Conservation (phyloP, 176 grass and related monocot species). For the Saccharum officinarum region DNA sequence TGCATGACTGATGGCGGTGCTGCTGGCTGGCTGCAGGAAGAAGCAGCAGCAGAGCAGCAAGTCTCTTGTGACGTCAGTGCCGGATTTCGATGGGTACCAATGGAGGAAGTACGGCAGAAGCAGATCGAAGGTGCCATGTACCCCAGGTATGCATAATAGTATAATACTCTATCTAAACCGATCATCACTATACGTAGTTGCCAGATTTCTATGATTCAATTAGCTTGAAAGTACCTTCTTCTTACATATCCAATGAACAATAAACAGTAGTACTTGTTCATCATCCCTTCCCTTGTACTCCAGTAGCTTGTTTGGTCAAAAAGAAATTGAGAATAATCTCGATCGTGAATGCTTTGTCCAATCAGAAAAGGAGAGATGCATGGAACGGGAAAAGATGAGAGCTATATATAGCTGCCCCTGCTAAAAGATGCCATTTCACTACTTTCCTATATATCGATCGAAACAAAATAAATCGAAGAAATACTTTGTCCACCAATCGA, state of each 20-base stretch:
- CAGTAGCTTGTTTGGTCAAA: neutral
- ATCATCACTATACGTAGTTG: no score
- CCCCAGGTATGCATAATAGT: neutral
- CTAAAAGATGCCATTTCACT: neutral
- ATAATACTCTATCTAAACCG: neutral
- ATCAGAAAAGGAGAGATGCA: neutral
- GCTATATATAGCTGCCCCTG: no score
- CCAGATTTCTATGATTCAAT: no score
- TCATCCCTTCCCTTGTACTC: no score
- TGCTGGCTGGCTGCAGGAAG: neutral
- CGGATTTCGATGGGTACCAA: conserved; percentile 50
- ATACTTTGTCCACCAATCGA: neutral
- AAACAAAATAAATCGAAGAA: neutral
- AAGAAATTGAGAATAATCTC: neutral
- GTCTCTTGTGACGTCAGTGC: conserved; percentile 19
- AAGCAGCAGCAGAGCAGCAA: neutral
- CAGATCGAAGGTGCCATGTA: conserved; percentile 41
- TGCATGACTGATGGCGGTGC: neutral
- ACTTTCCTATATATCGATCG: neutral
- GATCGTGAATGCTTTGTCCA: neutral
- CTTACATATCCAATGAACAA: no score
- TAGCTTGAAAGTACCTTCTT: no score
- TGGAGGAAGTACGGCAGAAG: conserved; percentile 60
- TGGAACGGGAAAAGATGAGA: no score
- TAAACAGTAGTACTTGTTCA: no score